phyloP scores from a whole-genome alignment of 495 filamentous ascomycete genomes.

The Neurospora pannonica region DNA sequence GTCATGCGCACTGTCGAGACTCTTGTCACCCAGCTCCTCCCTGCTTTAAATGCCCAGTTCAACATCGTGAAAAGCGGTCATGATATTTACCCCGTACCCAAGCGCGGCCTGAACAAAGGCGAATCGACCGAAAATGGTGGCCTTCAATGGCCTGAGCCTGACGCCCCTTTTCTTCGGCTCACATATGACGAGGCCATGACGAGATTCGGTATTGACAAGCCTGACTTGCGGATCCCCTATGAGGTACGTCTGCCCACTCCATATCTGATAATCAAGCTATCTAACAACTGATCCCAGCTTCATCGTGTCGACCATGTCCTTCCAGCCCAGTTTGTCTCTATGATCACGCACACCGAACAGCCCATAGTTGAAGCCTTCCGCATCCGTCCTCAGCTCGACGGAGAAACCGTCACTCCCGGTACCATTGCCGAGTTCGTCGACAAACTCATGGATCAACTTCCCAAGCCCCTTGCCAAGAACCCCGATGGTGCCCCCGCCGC shows the following conservation, averaged over 20 bases:
- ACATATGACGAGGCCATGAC: constrained; percentile 73
- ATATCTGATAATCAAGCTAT: not conserved
- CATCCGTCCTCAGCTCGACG: constrained; percentile 32
- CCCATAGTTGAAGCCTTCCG: constrained; percentile 67
- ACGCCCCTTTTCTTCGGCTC: constrained; percentile 29
- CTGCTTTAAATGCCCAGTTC: constrained; percentile 30
- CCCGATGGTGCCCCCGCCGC: constrained; percentile 65
- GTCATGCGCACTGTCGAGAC: constrained; percentile 63
- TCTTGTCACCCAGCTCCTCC: constrained; percentile 53
- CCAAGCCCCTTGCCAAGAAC: constrained; percentile 50
- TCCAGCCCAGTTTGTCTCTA: constrained; percentile 55
- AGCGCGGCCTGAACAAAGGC: not conserved
- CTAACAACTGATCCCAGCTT: constrained; percentile 42
- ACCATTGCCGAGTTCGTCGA: constrained; percentile 43
- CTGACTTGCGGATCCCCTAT: constrained; percentile 59
- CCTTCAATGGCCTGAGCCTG: constrained; percentile 5
- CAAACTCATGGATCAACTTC: constrained; percentile 58
- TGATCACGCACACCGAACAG: constrained; percentile 54
- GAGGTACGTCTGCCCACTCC: constrained; percentile 24
- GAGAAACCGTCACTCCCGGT: constrained; percentile 12
- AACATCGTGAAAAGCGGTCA: constrained; percentile 4
- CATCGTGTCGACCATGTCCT: constrained; percentile 51
- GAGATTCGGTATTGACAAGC: constrained; percentile 81
- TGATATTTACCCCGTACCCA: constrained; percentile 19
- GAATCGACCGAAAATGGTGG: not conserved